Base-by-base conservation (phyloP, 2,329 filamentous ascomycete species). In the Alternaria postmessia region DNA sequence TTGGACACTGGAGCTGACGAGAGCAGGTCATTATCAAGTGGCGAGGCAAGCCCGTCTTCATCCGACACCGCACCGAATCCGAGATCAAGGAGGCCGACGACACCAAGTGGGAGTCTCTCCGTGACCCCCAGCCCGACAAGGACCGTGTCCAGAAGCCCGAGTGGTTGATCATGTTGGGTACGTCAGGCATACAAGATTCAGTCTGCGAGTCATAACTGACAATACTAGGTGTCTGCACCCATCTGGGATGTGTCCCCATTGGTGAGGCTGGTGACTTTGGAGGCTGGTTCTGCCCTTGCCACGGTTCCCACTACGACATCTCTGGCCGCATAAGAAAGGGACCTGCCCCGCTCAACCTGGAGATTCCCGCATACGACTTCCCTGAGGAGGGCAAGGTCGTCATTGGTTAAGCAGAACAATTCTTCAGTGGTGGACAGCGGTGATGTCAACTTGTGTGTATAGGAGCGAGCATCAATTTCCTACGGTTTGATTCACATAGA, bases 271-370 rank as follows among this genome's bases (percentile, higher is more conserved):
- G 95, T 81, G 96, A 99, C 83, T 99, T 86, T 78, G 95, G 95
- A 80, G 95, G 95, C 79, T 99, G 95, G 95, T 99, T 99, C 91
- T 99, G 95, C 87, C 95, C 95, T 70, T 99, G 95, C 91, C 95
- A 99, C 88, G 95, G 95, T 82, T 97, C 94, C 73, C 95, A 99
- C 87, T 99, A 99, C 89, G 95, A 99, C 81, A 98, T 99, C 82
- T 98, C 94, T 68, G 95, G 95, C 81, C 93, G 95, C 83, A 92
- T 97, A 88, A 90, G 95, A 86, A 97, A 92, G 88, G 95, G 95
- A 70, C 95, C 95, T 67, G 95, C 95, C 64, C 95, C 95, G 70
- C 88, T 99, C 78, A 99, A 99, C 87, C 89, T 99, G 79, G 95
- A 98, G 86, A 89, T 98, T 71, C 95, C 94, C 70, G 81, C 83